Evolutionary conservation across 768 basidiomycete species (phyloP).

Genomic region (Phanerochaete sordida): DNA sequence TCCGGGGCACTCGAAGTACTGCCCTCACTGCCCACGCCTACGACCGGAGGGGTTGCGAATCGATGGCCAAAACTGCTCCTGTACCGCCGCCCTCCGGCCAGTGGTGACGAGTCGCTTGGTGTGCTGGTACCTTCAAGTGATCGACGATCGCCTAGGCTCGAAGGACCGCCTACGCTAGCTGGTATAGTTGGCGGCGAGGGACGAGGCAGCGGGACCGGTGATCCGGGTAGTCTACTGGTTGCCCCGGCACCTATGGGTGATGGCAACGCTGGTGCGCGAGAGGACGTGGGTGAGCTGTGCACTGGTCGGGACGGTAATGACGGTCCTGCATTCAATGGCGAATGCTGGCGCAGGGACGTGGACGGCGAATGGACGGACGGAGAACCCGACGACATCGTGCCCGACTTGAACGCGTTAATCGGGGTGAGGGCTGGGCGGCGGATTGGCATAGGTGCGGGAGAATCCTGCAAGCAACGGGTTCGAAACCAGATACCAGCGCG

Average conservation of each 20-base stretch:
- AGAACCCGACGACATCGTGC: slow-evolving; percentile 46
- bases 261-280: slow-evolving; percentile 32
- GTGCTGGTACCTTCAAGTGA: slow-evolving; percentile 29
- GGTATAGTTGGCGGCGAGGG: slow-evolving; percentile 38
- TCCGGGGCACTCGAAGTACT: slow-evolving; percentile 37
- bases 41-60: slow-evolving; percentile 43
- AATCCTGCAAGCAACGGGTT: slow-evolving; percentile 14
- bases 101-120: slow-evolving; percentile 15
- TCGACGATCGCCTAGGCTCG: slow-evolving; percentile 39
- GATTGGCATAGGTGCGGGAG: slow-evolving; percentile 42
- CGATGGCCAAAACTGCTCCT: slow-evolving; percentile 78
- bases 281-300: slow-evolving; percentile 38
- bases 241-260: slow-evolving; percentile 34
- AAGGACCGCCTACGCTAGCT: slow-evolving; percentile 36
- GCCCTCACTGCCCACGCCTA: slow-evolving; percentile 30
- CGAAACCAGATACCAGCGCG: slow-evolving; percentile 15
- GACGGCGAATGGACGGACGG: slow-evolving; percentile 47
- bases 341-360: slow-evolving; percentile 43
- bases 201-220: slow-evolving; percentile 32
- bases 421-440: slow-evolving; percentile 38
- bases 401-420: slow-evolving; percentile 48
- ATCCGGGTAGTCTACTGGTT: slow-evolving; percentile 20
- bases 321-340: slow-evolving; percentile 36
- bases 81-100: slow-evolving; percentile 52
- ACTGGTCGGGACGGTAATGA: slow-evolving; percentile 33